Conservation (phyloP, 2,329 filamentous ascomycete genomes). For the Claviceps sp. region DNA sequence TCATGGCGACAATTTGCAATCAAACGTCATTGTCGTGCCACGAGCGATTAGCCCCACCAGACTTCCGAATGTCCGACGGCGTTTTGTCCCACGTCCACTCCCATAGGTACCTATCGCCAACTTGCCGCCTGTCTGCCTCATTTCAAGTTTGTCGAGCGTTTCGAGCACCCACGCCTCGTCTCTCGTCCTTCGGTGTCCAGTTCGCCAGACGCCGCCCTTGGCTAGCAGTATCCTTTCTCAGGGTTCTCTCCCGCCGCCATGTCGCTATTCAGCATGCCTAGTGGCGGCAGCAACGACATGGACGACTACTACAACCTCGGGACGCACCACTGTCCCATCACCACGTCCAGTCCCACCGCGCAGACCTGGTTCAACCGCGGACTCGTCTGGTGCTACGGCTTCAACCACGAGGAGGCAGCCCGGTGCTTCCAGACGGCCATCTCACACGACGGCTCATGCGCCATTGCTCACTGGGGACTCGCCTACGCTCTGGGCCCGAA, state of each 20-base stretch:
- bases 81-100: too few relatives aligned
- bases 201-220: too few relatives aligned
- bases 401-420: constrained; percentile 62
- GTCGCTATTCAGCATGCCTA: background rate
- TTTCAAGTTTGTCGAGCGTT: too few relatives aligned
- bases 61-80: too few relatives aligned
- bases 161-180: too few relatives aligned
- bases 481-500: constrained; percentile 64
- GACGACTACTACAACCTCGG: constrained; percentile 47
- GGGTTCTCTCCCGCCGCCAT: background rate
- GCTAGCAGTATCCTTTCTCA: too few relatives aligned
- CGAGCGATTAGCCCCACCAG: too few relatives aligned
- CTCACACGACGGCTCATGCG: constrained; percentile 36
- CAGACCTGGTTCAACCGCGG: constrained; percentile 60
- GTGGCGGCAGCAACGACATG: constrained; percentile 18
- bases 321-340: constrained; percentile 39
- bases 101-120: too few relatives aligned
- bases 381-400: constrained; percentile 60
- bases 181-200: too few relatives aligned
- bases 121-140: too few relatives aligned
- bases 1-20: too few relatives aligned
- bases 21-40: too few relatives aligned
- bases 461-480: constrained; percentile 56
- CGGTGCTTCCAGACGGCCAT: constrained; percentile 51
- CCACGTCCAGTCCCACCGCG: constrained; percentile 33